Evolutionary conservation across 148 eudicot genomes (phyloP), one percentile per base, ranked within the genome.

Genomic region (Chenopodium album): DNA sequence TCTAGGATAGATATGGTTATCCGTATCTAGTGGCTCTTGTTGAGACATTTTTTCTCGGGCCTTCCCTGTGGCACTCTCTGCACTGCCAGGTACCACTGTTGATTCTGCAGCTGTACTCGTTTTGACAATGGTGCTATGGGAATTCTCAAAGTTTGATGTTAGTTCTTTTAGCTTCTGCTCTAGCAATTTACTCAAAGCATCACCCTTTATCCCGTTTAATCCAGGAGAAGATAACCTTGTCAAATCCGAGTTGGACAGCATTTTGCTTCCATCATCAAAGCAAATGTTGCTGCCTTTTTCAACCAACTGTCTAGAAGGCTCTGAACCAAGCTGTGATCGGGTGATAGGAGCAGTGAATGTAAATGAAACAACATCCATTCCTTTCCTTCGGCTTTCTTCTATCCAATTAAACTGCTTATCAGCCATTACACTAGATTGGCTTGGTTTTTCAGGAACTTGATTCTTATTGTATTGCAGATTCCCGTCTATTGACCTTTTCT

Each of bases 341-440:
- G 90, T 83, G 83, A 94, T 83, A 60, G 99, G 99, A 88, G 99
- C 82, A 62, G 89, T 92, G 84, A 96, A 96, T 26, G 99, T 94
- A 80, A 96, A 96, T 73, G 99, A 96, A 86, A 96, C 90, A 82
- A 96, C 94, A 86, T 92, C 98, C 77, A 84, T 87, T 77, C 91
- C 94, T 76, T 90, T 90, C 80, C 86, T 92, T 76, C 87, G 85
- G 82, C 83, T 87, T 69, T 90, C 97, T 86, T 90, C 94, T 67
- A 79, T 79, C 88, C 89, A 82, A 78, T 78, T 56, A 69, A 81
- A 86, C 74, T 90, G 89, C 63, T 82, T 82, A 76, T 88, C 90
- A 73, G 60, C 79, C 31, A 65, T 52, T 44, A 68, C 50, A 73
- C 72, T 79, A 76, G 89, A 85, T 81, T 87, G 81, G 82, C 71